Base-by-base conservation (phyloP, 2,329 filamentous ascomycete genomes). In the Capronia epimyces region DNA sequence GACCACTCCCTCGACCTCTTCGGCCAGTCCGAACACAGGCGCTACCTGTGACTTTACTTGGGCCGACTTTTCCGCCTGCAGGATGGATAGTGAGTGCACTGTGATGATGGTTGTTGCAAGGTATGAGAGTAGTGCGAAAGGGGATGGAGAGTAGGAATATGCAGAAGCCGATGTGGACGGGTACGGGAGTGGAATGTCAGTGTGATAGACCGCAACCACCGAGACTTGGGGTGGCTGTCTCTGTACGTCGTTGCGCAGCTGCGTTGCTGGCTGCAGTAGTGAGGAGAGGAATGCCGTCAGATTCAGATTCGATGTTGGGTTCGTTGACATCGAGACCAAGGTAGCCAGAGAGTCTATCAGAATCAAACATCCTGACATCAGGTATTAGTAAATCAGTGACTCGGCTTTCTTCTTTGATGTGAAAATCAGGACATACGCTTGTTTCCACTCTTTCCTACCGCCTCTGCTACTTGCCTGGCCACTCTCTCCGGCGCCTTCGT, bases 71-170 rank as follows among this genome's bases (percentile, higher is more conserved):
- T 79, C 77, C 24, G 83, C 82, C 3, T 93, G 75, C 37, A 87
- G 79, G 60, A 96, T 89, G 6, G 81, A 72, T 32, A 96, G 77
- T 12, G 82, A 86, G 32, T 84, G 82, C 0, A 87, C 75, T 3
- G 80, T 82, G 52, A 97, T 76, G 46, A 97, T 79, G 2, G 89
- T 84, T 2, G 93, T 98, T n/a, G 90, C 87, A 51, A 96, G 82
- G 68, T 94, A 94, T 40, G 78, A 80, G 18, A 97, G 75, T 1
- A 89, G 72, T 1, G 82, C 82, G 10, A 94, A 75, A 0, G 89
- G 82, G 22, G 81, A 71, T 1, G 89, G 88, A 15, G 79, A 72
- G 68, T 68, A 77, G 29, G 64, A 50, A 42, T 63, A 60, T 25
- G 63, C 58, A 10, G 66, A 58, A n/a, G 66, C 58, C 13, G 47